Base-by-base conservation (phyloP, 257 asterid species). In the Verbena officinalis region DNA sequence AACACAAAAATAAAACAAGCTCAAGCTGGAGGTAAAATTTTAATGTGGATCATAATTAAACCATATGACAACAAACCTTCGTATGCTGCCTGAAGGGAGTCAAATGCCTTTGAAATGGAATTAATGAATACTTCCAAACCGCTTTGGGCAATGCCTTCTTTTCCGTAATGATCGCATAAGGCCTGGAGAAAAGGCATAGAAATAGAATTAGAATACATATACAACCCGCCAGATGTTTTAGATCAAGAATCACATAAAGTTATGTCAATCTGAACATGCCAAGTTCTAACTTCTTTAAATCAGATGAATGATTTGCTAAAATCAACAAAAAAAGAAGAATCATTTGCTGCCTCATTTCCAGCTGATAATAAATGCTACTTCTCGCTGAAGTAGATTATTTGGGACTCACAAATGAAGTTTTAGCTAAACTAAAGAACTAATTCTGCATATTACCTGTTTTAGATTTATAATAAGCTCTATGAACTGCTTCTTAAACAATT, bases 71-170 rank as follows among this genome's bases (percentile, higher is more conserved):
- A 24, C 57, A 21, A 63, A 93, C 99, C 97, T 78, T 80, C 65
- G 45, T 82, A 85, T 48, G 88, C 81, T 22, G 68, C 75, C 73
- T 71, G 87, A 60, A 90, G 64, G 68, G 86, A 79, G 65, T 80
- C 84, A 65, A 90, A 88, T 60, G 83, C 75, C 76, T 83, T 90
- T 14, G 89, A 78, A 67, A 93, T 78, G 76, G 90, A 74, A 59
- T 67, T 65, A 74, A 80, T 65, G 69, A 84, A 80, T 58, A 93
- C 75, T 74, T 83, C 85, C 55, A 80, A 30, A 67, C 90, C 97
- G 67, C 80, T 65, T 74, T 78, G 69, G 42, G 76, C 77, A 61
- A 81, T 68, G 62, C 84, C 84, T 71, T 73, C 96, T 38, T 76
- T 69, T 58, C 96, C 96, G 74, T 84, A 78, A 17, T 52, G 77